Evolutionary conservation across 2,329 filamentous ascomycete genomes (phyloP).

Genomic region (Ophiosphaerella narmari): DNA sequence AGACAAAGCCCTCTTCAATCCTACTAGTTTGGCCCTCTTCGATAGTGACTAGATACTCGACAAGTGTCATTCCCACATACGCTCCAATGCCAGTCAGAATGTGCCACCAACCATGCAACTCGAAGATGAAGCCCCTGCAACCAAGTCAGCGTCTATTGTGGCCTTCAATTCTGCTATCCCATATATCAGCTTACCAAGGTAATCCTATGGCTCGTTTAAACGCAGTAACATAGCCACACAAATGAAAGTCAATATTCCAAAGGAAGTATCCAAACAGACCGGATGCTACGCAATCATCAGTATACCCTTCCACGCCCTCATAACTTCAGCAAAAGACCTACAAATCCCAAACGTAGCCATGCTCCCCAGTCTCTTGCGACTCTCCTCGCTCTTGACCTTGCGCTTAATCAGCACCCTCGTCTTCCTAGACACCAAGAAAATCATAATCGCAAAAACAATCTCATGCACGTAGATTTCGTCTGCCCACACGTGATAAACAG

Average conservation of each 20-base stretch:
- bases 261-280: conserved; percentile 57
- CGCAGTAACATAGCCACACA: conserved; percentile 55
- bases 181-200: conserved; percentile 44
- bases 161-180: too few species aligned
- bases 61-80: conserved; percentile 46
- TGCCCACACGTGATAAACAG: conserved; percentile 44
- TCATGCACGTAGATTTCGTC: conserved; percentile 48
- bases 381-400: conserved; percentile 28
- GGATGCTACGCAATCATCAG: conserved; percentile 34
- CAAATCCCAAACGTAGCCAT: conserved; percentile 38
- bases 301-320: neutral
- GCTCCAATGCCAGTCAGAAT: conserved; percentile 63
- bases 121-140: conserved; percentile 55
- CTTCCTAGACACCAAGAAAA: conserved; percentile 45
- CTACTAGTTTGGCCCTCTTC: conserved; percentile 30
- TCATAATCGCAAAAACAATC: conserved; percentile 47
- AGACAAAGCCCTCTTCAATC: conserved; percentile 42
- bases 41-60: conserved; percentile 43
- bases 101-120: conserved; percentile 70
- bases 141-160: too few species aligned
- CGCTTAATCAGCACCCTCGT: conserved; percentile 34
- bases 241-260: conserved; percentile 63
- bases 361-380: conserved; percentile 23
- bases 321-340: conserved; percentile 8
- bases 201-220: conserved; percentile 55